Evolutionary conservation across 2,329 filamentous ascomycete genomes (phyloP).

Genomic region (Claviceps fusiformis): DNA sequence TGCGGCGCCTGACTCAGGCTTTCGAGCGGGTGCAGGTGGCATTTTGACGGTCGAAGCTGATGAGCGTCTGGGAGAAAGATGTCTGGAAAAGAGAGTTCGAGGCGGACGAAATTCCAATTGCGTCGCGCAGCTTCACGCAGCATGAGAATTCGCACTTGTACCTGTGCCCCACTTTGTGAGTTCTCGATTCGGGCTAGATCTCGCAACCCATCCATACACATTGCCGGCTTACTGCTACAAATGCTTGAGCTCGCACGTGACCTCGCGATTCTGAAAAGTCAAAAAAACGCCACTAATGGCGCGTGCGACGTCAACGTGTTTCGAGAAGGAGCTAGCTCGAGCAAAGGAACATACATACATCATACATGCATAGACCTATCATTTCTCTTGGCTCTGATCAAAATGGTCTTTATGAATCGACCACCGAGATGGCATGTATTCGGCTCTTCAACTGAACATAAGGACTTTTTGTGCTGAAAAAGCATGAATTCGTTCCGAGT

Average conservation of each 20-base stretch:
- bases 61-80: background rate
- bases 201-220: no score
- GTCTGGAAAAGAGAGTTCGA: background rate
- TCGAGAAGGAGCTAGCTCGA: background rate
- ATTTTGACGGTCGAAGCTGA: constrained; percentile 1
- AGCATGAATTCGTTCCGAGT: constrained; percentile 63
- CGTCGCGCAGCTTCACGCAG: background rate
- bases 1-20: constrained; percentile 23
- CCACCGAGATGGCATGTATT: background rate
- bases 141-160: background rate
- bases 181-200: no score
- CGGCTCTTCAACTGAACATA: background rate
- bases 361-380: no score
- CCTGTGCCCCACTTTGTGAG: background rate
- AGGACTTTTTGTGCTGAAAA: constrained; percentile 4
- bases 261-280: constrained; percentile 8
- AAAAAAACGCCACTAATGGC: background rate
- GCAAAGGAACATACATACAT: background rate
- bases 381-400: background rate
- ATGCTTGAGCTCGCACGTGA: constrained; percentile 14
- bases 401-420: background rate
- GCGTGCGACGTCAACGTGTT: background rate
- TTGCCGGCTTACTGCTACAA: no score
- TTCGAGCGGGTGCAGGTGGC: constrained; percentile 19
- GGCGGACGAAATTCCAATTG: background rate